Evolutionary conservation across 768 basidiomycete genomes (phyloP).

Genomic region (Zangia roseola): DNA sequence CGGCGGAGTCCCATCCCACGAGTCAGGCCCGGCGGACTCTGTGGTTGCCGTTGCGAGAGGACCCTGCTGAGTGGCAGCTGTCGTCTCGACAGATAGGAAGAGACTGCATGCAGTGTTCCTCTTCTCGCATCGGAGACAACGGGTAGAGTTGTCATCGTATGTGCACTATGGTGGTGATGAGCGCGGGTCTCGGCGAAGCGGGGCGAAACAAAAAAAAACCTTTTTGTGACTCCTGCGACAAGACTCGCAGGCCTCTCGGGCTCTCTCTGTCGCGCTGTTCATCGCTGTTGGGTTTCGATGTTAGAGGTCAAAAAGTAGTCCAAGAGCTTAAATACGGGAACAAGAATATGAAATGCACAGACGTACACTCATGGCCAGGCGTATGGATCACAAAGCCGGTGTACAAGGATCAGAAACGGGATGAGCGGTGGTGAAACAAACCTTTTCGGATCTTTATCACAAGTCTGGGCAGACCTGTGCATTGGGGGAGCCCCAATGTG

Average conservation of each 20-base stretch:
- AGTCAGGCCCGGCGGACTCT: neutral
- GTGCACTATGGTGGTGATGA: slow-evolving; percentile 15
- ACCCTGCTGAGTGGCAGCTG: slow-evolving; percentile 5
- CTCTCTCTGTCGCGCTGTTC: slow-evolving; percentile 22
- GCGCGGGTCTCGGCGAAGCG: neutral
- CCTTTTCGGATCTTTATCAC: slow-evolving; percentile 17
- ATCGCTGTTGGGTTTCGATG: slow-evolving; percentile 12
- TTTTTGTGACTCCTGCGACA: slow-evolving; percentile 28
- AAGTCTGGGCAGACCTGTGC: slow-evolving; percentile 4
- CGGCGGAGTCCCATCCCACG: slow-evolving; percentile 8
- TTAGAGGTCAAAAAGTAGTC: neutral
- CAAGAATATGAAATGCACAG: slow-evolving; percentile 8
- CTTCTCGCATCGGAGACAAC: slow-evolving; percentile 19
- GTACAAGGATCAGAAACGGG: slow-evolving; percentile 9
- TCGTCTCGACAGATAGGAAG: slow-evolving; percentile 8
- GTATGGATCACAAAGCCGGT: slow-evolving; percentile 11
- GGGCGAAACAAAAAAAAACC: slow-evolving; percentile 7
- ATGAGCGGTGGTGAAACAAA: slow-evolving; percentile 3
- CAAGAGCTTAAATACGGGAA: slow-evolving; percentile 21
- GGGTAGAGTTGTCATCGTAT: slow-evolving; percentile 12
- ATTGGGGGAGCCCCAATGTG: neutral
- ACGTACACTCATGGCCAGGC: slow-evolving; percentile 5
- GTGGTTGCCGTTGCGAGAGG: neutral
- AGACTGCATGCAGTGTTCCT: slow-evolving; percentile 13
- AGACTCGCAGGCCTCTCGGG: slow-evolving; percentile 23